Conservation (phyloP, 139 green algal genomes). For the Tetraselmis chui region DNA sequence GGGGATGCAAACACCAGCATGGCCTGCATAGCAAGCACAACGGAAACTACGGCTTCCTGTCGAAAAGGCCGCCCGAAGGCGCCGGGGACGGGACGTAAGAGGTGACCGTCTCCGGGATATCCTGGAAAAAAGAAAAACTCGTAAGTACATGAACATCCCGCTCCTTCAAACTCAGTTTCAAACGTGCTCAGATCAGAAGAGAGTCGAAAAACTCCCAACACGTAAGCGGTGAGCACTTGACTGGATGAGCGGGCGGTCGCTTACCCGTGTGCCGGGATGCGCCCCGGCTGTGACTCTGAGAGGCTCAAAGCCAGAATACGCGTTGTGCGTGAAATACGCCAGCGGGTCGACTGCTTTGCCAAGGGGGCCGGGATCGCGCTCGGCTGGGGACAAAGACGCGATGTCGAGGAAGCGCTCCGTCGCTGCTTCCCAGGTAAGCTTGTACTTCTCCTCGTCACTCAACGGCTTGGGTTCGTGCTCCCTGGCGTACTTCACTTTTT, state of each 20-base stretch:
- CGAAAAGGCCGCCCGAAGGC: neutral
- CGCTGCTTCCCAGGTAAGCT: constrained; percentile 91
- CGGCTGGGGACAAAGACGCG: constrained; percentile 49
- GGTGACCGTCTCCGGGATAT: neutral
- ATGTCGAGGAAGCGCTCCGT: constrained; percentile 89
- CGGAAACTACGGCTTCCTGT: too few species aligned
- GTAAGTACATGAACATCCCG: too few species aligned
- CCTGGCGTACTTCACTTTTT: constrained; percentile 66
- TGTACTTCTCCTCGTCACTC: constrained; percentile 52
- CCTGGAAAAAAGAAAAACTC: too few species aligned
- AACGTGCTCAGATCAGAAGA: too few species aligned
- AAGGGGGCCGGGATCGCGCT: constrained; percentile 21
- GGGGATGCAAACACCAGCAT: too few species aligned
- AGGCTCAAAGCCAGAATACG: neutral
- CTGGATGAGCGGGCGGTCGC: too few species aligned
- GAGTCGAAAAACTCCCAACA: too few species aligned
- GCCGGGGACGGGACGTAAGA: neutral
- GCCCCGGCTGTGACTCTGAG: neutral
- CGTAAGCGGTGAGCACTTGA: too few species aligned
- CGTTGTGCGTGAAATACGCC: neutral
- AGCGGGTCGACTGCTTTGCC: neutral
- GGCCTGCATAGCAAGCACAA: too few species aligned
- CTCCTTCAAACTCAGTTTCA: too few species aligned
- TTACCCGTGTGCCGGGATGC: neutral
- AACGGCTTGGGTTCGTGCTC: constrained; percentile 67